Base-by-base conservation (phyloP, 495 filamentous ascomycete species). In the Filosporella fistucella region DNA sequence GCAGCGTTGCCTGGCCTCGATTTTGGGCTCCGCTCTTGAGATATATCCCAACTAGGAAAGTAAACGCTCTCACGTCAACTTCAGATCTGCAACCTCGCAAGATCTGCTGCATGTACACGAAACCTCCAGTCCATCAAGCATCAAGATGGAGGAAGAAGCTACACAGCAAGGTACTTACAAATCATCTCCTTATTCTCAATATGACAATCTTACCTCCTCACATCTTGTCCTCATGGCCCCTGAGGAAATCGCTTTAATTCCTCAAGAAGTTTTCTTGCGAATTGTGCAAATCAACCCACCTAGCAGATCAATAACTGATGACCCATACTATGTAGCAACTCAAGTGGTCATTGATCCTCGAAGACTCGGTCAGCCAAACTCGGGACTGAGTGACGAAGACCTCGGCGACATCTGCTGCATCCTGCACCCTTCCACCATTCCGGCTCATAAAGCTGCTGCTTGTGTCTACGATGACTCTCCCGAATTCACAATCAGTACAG, bases 341-440 rank as follows among this genome's bases (percentile, higher is more conserved):
- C 90, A 97, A 59, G 83, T 78, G 56, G 79, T 84, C 46, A 66
- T 86, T 45, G 91, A 95, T 63, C 87, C 89, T 32, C 78, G 89
- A 36, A 80, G 89, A 16, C 62, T 82, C 45, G 89, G 88, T 13
- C 69, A 82, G 51, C 83, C 80, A 52, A 39, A 45, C 29, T 91
- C 89, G 17, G 86, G 85, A 21, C 76, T 93, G 11, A 82, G 75
- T 39, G 86, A 89, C 33, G 69, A 88, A 49, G 91, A 96, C 56
- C 74, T 90, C 23, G 72, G 86, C 23, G 91, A 96, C 55, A 87
- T 96, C 50, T 77, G 96, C 41, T 94, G 88, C 65, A 84, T 96
- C 37, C 76, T 98, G 3, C 81, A 93, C 48, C 91, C 93, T 2
- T 77, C 76, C 41, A 87, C 90, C 0, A 73, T 76, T 30, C 70